Evolutionary conservation across 148 eudicot genomes (phyloP), one percentile per base, ranked within the genome.

Genomic region (Nepenthes mirabilis): DNA sequence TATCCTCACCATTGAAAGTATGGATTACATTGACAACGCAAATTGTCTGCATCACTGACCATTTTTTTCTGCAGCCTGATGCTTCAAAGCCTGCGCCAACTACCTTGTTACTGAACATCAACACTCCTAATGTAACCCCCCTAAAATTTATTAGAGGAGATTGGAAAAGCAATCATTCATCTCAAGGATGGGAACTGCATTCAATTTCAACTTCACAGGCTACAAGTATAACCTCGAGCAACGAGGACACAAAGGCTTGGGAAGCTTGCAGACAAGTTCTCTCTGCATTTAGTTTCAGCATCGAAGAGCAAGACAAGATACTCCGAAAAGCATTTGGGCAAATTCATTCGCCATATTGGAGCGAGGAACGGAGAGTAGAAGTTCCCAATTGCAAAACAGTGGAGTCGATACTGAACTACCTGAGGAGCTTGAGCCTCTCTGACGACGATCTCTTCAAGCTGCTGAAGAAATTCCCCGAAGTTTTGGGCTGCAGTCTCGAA

Each of bases 401-500:
- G 52, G 74, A 60, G 47, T 74, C 72, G 49, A 65, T 82, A 47
- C 72, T 89, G 35, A 79, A 80, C 34, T 94, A 89, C 60, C 73
- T 94, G 57, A 82, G 84, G 70, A 71, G 87, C 68, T 75, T 94
- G 74, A 70, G 75, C 65, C 86, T 94, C 60, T 77, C 97, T 0
- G 84, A 86, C 34, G 90, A 86, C 5, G 97, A 94, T 69, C 73
- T 94, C 37, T 54, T 69, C 33, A 89, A 94, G 64, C 58, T 94
- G 67, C 80, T 94, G 33, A 89, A 94, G 78, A 94, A 94, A 65
- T 94, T 94, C 62, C 99, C 99, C 0, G 97, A 94, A 77, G 97
- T 89, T 67, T 78, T 94, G 43, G 99, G 99, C 12, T 94, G 99
- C 63, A 82, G 70, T 65, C 79, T 86, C 5, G 97, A 94, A 65